Percentiles rank a stretch among this genome's conserved stretches.
phyloP scores from a whole-genome alignment of 179 eudicot genomes.

The Nepenthes alata region DNA sequence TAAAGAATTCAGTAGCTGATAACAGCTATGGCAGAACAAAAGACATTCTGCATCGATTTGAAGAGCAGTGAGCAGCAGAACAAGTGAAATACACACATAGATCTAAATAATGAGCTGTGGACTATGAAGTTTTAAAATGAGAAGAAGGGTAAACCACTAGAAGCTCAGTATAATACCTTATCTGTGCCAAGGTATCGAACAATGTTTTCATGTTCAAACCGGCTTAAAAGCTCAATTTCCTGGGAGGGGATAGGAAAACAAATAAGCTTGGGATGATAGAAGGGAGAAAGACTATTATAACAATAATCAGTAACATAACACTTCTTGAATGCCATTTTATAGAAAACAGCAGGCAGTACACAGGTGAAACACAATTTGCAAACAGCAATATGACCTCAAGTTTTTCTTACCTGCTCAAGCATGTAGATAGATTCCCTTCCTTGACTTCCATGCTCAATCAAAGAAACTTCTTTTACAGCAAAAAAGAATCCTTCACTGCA shows the following conservation, averaged over 20 bases:
- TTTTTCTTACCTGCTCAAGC: conserved; percentile 59
- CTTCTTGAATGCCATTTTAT: not conserved
- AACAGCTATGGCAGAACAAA: not conserved
- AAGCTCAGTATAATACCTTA: conserved; percentile 25
- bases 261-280: conserved; percentile 1
- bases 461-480: conserved; percentile 87
- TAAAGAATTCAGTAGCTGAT: not conserved
- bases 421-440: conserved; percentile 45
- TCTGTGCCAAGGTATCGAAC: conserved; percentile 79
- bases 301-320: not conserved
- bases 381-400: not conserved
- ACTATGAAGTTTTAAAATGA: too few species aligned
- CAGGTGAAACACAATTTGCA: too few species aligned
- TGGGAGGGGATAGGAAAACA: conserved; percentile 12
- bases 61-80: not conserved
- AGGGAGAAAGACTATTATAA: not conserved
- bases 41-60: not conserved
- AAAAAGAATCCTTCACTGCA: conserved; percentile 65
- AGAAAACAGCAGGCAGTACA: not conserved
- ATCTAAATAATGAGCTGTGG: too few species aligned
- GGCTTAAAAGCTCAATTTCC: conserved; percentile 71
- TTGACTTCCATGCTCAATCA: conserved; percentile 66
- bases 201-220: conserved; percentile 71
- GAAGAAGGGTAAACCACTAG: too few species aligned
- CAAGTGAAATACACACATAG: not conserved